Percentiles rank a stretch among this genome's conserved stretches.
These are phyloP conservation scores for Trichosporon faecale DNA, from an alignment of 1,284 basidiomycete species.

Conservation along the genomic window DNA sequence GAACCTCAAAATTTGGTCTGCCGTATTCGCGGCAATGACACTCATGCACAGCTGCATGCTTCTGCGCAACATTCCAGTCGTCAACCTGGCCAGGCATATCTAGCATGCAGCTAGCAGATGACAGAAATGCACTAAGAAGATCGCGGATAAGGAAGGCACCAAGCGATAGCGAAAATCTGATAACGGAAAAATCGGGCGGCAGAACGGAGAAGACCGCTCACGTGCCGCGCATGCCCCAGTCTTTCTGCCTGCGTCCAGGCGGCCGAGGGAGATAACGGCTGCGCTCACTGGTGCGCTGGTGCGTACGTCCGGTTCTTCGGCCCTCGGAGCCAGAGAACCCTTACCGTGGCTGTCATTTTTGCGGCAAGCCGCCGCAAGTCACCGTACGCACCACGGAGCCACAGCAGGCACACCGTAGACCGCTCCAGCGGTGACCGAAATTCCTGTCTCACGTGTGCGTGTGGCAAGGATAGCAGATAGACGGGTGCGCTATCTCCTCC, in stretches of 20 bases:
- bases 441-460: neutral
- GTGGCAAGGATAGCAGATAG: neutral
- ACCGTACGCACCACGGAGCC: neutral
- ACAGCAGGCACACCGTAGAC: neutral
- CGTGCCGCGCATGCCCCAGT: neutral
- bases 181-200: neutral
- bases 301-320: neutral
- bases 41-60: neutral
- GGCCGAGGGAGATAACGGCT: slow-evolving; percentile 4
- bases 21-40: neutral
- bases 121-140: neutral
- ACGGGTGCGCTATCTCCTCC: neutral
- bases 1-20: neutral
- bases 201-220: neutral
- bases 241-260: neutral
- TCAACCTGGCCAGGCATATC: neutral
- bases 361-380: neutral
- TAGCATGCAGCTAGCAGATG: neutral
- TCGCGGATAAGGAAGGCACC: neutral
- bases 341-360: neutral
- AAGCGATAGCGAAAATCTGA: neutral
- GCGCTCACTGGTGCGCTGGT: neutral
- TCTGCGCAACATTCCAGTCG: neutral
- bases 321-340: neutral
- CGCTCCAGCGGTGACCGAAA: neutral